Evolutionary conservation across 805 yeast species (phyloP).

Genomic region (Monosporozyma aerobia): DNA sequence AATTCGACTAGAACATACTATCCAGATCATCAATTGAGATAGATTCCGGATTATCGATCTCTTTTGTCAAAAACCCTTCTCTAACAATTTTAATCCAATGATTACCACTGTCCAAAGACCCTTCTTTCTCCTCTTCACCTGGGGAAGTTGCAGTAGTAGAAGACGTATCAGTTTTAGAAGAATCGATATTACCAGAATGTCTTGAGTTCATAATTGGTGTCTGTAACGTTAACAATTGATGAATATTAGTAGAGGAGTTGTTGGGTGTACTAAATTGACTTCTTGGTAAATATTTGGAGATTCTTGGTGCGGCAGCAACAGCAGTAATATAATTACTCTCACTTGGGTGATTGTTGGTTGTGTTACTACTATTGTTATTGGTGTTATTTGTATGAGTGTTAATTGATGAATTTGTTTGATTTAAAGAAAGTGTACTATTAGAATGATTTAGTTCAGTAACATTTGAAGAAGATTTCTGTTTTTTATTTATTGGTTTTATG

Average conservation of each 20-base stretch:
- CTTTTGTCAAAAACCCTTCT: slow-evolving; percentile 69
- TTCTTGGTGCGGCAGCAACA: slow-evolving; percentile 77
- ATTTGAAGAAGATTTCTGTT: background rate
- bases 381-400: background rate
- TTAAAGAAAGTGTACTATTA: background rate
- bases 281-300: slow-evolving; percentile 42
- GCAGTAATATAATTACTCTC: slow-evolving; percentile 42
- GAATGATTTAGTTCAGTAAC: background rate
- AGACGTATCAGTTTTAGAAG: slow-evolving; percentile 36
- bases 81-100: slow-evolving; percentile 63
- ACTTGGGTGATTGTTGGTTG: background rate
- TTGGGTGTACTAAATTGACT: slow-evolving; percentile 5
- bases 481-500: slow-evolving; percentile 1
- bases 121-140: background rate
- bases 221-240: slow-evolving; percentile 28
- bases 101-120: background rate
- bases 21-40: slow-evolving; percentile 63
- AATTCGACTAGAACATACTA: slow-evolving; percentile 33
- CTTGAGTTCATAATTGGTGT: slow-evolving; percentile 15
- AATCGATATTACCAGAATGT: background rate
- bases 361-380: background rate
- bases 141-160: slow-evolving; percentile 35
- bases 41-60: slow-evolving; percentile 72
- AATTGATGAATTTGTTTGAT: background rate
- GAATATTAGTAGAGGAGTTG: slow-evolving; percentile 28